Conservation (phyloP, 176 grass and related monocot species). For the Zea luxurians region DNA sequence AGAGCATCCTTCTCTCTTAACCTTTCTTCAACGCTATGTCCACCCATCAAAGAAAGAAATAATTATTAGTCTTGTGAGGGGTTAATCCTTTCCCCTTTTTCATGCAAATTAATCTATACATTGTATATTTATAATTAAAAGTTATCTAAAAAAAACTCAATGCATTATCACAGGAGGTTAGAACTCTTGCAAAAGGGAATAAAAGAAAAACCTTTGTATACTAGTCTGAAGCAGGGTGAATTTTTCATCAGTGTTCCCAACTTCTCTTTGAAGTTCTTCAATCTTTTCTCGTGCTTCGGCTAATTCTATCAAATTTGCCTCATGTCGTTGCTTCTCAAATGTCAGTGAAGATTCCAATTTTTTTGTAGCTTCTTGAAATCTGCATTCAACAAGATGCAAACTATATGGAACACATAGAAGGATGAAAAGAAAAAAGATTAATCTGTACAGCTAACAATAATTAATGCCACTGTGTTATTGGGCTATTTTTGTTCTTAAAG, state of each 20-base stretch:
- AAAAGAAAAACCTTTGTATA: constrained; percentile 59
- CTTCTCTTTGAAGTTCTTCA: constrained; percentile 65
- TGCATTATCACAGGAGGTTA: constrained; percentile 11
- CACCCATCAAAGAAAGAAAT: constrained; percentile 34
- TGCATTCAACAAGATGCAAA: constrained; percentile 29
- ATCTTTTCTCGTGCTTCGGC: constrained; percentile 54
- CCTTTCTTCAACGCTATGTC: constrained; percentile 81
- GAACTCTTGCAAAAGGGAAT: constrained; percentile 7
- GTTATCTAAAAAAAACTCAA: constrained; percentile 3
- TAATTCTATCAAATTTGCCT: constrained; percentile 45
- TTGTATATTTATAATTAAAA: constrained; percentile 5
- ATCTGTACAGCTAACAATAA: not conserved
- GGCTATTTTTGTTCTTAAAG: not conserved
- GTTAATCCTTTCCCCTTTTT: not conserved
- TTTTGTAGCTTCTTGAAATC: constrained; percentile 51
- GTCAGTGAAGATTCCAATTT: constrained; percentile 55
- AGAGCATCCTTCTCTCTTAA: constrained; percentile 60
- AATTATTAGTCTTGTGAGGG: constrained; percentile 8
- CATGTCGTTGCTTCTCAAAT: constrained; percentile 56
- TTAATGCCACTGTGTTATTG: not conserved
- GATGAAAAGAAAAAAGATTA: constrained; percentile 12
- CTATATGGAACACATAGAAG: constrained; percentile 32
- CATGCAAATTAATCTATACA: not conserved
- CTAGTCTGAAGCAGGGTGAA: constrained; percentile 53
- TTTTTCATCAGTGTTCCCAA: constrained; percentile 62